Percentiles rank a stretch among this genome's conserved stretches.
phyloP scores from a whole-genome alignment of 495 filamentous ascomycete genomes.

The Xylaria acuta region DNA sequence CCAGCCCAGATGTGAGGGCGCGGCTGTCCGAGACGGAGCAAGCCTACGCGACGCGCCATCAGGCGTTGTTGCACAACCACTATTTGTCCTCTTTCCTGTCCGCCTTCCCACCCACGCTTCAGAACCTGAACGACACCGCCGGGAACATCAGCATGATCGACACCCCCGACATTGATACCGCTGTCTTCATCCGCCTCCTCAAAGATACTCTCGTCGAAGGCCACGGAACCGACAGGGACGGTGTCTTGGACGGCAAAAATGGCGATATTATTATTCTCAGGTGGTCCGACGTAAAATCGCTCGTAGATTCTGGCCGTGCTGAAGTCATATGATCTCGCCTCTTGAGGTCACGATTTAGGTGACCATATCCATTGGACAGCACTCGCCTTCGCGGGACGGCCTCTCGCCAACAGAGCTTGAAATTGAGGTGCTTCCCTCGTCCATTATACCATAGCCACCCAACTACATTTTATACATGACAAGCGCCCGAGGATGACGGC shows the following conservation, averaged over 20 bases:
- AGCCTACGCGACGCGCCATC: conserved; percentile 80
- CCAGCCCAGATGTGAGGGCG: conserved; percentile 49
- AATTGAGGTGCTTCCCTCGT: not conserved
- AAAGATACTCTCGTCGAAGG: conserved; percentile 62
- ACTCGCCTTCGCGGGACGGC: not conserved
- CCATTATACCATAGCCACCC: not conserved
- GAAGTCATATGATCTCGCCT: conserved; percentile 73
- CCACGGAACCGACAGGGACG: conserved; percentile 65
- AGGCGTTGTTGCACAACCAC: conserved; percentile 79
- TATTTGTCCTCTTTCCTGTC: conserved; percentile 81
- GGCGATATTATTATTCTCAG: conserved; percentile 88
- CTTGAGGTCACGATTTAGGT: not conserved
- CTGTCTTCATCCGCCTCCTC: conserved; percentile 84
- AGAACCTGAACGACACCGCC: conserved; percentile 85
- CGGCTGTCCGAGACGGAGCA: conserved; percentile 75
- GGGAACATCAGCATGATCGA: conserved; percentile 94
- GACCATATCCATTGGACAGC: not conserved
- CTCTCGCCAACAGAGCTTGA: not conserved
- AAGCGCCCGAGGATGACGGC: not conserved
- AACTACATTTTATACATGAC: not conserved
- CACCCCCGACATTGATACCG: conserved; percentile 76
- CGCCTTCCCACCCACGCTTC: conserved; percentile 76
- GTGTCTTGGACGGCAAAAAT: conserved; percentile 65
- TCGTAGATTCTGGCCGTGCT: conserved; percentile 74
- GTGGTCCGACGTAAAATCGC: conserved; percentile 79